These are phyloP conservation scores for Xylaria venustula DNA, from an alignment of 495 filamentous ascomycete species.

Conservation along the genomic window DNA sequence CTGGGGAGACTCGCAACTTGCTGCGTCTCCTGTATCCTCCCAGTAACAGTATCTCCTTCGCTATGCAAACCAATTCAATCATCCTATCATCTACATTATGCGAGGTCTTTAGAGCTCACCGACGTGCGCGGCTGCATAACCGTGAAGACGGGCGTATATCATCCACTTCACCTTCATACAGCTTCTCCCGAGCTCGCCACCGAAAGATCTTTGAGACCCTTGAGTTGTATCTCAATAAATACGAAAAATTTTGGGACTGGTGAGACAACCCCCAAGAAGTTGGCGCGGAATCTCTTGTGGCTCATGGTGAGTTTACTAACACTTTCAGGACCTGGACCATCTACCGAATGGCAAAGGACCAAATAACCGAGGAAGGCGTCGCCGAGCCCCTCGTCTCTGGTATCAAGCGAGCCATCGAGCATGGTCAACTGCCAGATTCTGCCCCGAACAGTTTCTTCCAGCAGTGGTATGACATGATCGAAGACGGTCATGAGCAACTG, in stretches of 20 bases:
- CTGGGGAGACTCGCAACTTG: conserved; percentile 17
- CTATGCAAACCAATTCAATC: conserved; percentile 6
- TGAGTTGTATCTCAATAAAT: not conserved
- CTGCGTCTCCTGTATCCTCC: conserved; percentile 14
- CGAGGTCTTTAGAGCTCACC: conserved; percentile 13
- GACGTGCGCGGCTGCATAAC: conserved; percentile 11
- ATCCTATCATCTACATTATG: conserved; percentile 11
- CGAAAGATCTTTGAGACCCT: conserved; percentile 15
- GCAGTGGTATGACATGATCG: conserved; percentile 5
- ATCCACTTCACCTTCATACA: conserved; percentile 12
- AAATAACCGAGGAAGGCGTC: not conserved
- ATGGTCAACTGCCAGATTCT: not conserved
- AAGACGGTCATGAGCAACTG: conserved; percentile 1
- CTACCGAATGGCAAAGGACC: not conserved
- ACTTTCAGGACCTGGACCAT: conserved; percentile 3
- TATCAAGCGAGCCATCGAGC: not conserved
- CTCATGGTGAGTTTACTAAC: not conserved
- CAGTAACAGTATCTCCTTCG: not conserved
- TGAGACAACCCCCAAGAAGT: too few species aligned
- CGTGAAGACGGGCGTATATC: conserved; percentile 19
- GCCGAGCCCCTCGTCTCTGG: conserved; percentile 4
- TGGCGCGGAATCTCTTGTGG: too few species aligned
- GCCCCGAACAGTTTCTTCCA: not conserved
- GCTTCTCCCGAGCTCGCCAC: conserved; percentile 17
- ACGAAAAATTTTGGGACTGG: too few species aligned